A percentile compares a stretch with the other conserved stretches of the same genome.
phyloP scores from a whole-genome alignment of 176 grass and related monocot genomes.

The Eleusine indica region DNA sequence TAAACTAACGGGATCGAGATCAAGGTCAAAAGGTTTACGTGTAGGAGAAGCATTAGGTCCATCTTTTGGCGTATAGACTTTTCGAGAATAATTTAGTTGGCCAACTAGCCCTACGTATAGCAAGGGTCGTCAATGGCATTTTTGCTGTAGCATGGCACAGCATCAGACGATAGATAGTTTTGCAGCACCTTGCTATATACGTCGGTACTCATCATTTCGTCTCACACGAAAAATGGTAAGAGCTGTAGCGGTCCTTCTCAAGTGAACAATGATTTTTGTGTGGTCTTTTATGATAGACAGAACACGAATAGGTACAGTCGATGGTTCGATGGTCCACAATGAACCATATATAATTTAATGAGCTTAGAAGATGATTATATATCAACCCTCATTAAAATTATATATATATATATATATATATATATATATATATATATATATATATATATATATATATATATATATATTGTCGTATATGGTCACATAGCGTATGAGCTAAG shows the following conservation, averaged over 20 bases:
- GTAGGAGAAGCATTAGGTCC: slow-evolving; percentile 11
- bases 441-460: neutral
- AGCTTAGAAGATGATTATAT: neutral
- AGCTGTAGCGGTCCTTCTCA: neutral
- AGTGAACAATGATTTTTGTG: neutral
- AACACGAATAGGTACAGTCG: no score
- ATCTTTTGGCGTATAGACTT: slow-evolving; percentile 5
- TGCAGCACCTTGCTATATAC: neutral
- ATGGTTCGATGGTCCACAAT: neutral
- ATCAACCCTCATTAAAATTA: neutral
- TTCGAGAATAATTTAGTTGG: neutral
- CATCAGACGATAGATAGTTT: neutral
- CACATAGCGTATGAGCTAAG: neutral
- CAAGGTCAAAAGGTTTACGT: neutral
- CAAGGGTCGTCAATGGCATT: neutral
- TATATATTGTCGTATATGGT: accelerated
- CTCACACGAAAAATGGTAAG: neutral
- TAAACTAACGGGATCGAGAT: neutral
- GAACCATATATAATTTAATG: neutral
- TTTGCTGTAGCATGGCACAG: slow-evolving; percentile 8
- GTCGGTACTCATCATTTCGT: neutral
- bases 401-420: neutral
- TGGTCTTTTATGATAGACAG: neutral
- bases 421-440: neutral
- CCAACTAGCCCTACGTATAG: neutral